Evolutionary conservation across 1,284 basidiomycete species (phyloP), one percentile per base, ranked within the genome.

Genomic region (Tilletia caries): DNA sequence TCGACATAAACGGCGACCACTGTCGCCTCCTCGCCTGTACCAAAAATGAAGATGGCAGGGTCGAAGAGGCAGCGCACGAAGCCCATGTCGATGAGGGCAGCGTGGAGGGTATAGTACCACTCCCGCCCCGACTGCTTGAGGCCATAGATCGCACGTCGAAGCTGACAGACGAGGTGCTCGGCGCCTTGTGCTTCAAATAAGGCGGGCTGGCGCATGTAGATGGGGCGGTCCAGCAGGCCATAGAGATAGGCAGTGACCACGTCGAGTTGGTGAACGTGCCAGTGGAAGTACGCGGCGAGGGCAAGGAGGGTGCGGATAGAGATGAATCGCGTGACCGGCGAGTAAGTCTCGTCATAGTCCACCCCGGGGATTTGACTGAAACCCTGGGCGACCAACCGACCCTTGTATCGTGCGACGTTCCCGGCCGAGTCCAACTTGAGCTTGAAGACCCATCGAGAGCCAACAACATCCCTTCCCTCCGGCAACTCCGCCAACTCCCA

Each of bases 211-310:
- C 33, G 33, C 62, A 64, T 44, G 27, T 64, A 64, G 32, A 64
- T 33, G 23, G 62, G 34, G 13, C 33, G 33, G 18, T 33, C 27
- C 33, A 64, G 41, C 62, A 44, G 12, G 34, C 62, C 62, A 37
- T 64, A 41, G 15, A 64, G 62, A n/a, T 41, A 64, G 34, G 62
- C 62, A 13, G 34, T 44, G 33, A 23, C 25, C 62, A 64, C 62
- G 32, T 64, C 62, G 15, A 64, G 62, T 32, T 64, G 62, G 25
- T 64, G 62, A 23, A 64, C 62, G 41, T 64, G 62, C 62, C 41
- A 43, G 62, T 27, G 12, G 62, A 37, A 43, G 62, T 20, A 43
- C 3, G 33, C 33, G 3, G 62, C 62, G 33, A 64, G 41, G 32
- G 62, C 62, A 23, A 64, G 34, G 62, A 37, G 33, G 33, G 41